Conservation (phyloP, 768 basidiomycete genomes). For the Boletus huronensis region DNA sequence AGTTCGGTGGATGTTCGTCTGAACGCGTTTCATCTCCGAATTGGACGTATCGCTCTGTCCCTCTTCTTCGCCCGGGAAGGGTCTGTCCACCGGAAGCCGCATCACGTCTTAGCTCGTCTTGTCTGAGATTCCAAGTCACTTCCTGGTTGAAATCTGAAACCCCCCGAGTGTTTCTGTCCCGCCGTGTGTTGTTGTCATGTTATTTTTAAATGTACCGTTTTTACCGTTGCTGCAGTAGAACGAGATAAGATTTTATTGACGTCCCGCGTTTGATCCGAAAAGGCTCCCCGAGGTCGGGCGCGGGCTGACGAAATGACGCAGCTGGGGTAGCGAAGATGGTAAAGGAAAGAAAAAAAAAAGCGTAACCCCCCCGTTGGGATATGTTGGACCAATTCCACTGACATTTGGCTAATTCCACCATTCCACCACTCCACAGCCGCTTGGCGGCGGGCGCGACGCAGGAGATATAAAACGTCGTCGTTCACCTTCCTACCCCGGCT, state of each 20-base stretch:
- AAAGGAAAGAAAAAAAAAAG: not conserved
- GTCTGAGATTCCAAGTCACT: not conserved
- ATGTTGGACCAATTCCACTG: not conserved
- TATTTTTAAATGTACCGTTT: not conserved
- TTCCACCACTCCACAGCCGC: conserved; percentile 10
- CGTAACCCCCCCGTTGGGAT: not conserved
- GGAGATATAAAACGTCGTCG: conserved; percentile 7
- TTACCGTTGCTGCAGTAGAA: conserved; percentile 8
- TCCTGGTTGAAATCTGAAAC: not conserved
- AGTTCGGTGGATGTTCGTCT: not conserved
- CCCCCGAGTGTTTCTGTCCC: not conserved
- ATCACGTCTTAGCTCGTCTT: not conserved
- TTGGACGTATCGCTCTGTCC: not conserved
- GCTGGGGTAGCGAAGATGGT: conserved; percentile 19
- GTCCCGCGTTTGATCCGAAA: conserved; percentile 26
- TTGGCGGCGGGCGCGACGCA: conserved; percentile 6
- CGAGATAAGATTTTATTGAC: conserved; percentile 24
- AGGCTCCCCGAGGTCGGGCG: conserved; percentile 1
- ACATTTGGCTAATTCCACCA: conserved; percentile 2
- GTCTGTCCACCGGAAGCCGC: not conserved
- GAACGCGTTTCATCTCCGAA: not conserved
- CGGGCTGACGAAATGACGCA: conserved; percentile 27
- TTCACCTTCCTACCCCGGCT: not conserved
- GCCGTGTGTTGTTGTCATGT: not conserved
- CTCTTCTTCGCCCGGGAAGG: not conserved